These are phyloP conservation scores for Hyparrhenia diplandra DNA, from an alignment of 176 grass and related monocot species.

Conservation along the genomic window DNA sequence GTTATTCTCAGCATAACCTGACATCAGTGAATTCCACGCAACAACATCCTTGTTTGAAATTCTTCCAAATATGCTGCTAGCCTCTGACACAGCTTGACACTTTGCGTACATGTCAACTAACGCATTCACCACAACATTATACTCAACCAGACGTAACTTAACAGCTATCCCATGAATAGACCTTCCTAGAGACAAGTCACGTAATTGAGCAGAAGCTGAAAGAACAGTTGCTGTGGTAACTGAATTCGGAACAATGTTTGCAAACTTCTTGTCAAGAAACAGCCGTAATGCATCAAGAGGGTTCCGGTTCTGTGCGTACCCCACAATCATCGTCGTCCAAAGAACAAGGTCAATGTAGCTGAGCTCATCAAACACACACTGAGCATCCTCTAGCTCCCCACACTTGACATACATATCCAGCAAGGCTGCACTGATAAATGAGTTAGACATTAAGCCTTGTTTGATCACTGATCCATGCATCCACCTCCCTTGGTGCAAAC, in stretches of 20 bases:
- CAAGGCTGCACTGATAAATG: constrained; percentile 39
- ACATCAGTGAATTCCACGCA: constrained; percentile 60
- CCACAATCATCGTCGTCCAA: constrained; percentile 74
- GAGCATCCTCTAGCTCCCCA: constrained; percentile 40
- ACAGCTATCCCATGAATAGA: constrained; percentile 46
- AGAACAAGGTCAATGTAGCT: constrained; percentile 36
- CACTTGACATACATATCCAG: constrained; percentile 76
- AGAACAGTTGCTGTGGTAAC: constrained; percentile 48
- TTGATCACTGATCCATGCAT: constrained; percentile 57
- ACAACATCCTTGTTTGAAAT: constrained; percentile 51
- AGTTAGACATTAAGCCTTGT: constrained; percentile 23
- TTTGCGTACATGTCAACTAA: constrained; percentile 69
- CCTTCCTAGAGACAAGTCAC: constrained; percentile 35
- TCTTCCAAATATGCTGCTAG: constrained; percentile 35
- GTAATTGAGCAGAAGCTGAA: constrained; percentile 53
- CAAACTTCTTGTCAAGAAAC: constrained; percentile 35
- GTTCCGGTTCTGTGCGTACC: constrained; percentile 47
- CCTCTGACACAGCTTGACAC: constrained; percentile 41
- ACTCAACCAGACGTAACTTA: constrained; percentile 35
- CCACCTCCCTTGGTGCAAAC: constrained; percentile 67
- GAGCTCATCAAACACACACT: constrained; percentile 35
- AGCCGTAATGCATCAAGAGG: constrained; percentile 52
- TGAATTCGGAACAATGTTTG: constrained; percentile 42
- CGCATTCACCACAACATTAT: constrained; percentile 42
- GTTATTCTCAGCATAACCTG: constrained; percentile 59